Conservation (phyloP, 2,329 filamentous ascomycete species). For the Tetracladium maxilliforme region DNA sequence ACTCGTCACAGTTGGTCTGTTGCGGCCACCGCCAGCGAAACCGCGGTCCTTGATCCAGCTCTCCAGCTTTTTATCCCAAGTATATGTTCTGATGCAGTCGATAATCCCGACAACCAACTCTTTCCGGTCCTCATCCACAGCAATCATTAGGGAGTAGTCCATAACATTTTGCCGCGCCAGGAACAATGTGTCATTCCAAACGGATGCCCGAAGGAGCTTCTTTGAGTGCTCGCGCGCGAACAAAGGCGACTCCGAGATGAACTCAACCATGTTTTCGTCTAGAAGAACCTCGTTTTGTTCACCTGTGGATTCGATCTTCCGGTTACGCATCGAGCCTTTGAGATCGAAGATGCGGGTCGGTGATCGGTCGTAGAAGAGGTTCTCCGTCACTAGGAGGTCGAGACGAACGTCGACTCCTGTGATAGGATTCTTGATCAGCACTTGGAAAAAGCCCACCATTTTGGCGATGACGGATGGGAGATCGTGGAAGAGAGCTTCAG, state of each 20-base stretch:
- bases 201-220: slow-evolving; percentile 76
- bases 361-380: slow-evolving; percentile 88
- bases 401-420: slow-evolving; percentile 91
- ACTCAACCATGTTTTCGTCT: slow-evolving; percentile 98
- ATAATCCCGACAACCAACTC: slow-evolving; percentile 97
- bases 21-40: slow-evolving; percentile 59
- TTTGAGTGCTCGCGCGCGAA: slow-evolving; percentile 95
- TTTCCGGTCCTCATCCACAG: slow-evolving; percentile 71
- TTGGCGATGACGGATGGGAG: slow-evolving; percentile 95
- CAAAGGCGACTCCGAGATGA: slow-evolving; percentile 92
- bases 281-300: slow-evolving; percentile 92
- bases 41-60: slow-evolving; percentile 98
- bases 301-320: slow-evolving; percentile 89
- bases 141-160: slow-evolving; percentile 98
- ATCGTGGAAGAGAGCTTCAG: slow-evolving; percentile 87
- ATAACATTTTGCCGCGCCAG: slow-evolving; percentile 91
- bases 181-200: slow-evolving; percentile 97
- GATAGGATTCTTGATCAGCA: slow-evolving; percentile 87
- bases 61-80: slow-evolving; percentile 99
- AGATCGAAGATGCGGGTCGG: slow-evolving; percentile 88
- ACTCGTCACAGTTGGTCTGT: slow-evolving; percentile 87
- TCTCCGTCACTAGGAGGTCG: slow-evolving; percentile 92
- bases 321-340: slow-evolving; percentile 96
- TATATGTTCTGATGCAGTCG: slow-evolving; percentile 95
- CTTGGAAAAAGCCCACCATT: slow-evolving; percentile 97